Base-by-base conservation (phyloP, 768 basidiomycete species). In the Clavaria fumosa region DNA sequence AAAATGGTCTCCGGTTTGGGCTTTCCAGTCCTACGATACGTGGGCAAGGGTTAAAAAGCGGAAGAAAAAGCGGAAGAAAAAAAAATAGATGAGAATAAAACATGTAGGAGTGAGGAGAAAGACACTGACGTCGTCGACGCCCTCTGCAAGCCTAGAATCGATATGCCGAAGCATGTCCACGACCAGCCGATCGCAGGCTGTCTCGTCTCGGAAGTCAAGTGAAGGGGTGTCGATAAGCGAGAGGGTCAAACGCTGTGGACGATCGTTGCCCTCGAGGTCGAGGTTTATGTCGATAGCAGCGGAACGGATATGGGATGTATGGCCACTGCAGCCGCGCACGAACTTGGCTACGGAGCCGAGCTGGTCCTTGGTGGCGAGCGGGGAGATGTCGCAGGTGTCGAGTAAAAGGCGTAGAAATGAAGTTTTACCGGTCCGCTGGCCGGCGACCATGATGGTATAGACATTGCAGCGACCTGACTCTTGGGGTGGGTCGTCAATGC, bases 401-500 rank as follows among this genome's bases (percentile, higher is more conserved):
- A 86, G 71, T 46, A 89, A 67, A 50, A 86, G 78, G 40, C 82
- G 74, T 52, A 86, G 76, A 52, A 89, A 81, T 43, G 81, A 78
- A 17, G 83, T 84, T 69, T 89, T 89, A 59, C 81, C 74, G 68
- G 62, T 60, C 59, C 58, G 58, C 60, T 53, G 58, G 36, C 83
- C 83, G 41, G 82, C 83, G 51, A 83, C 81, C 62, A 86, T 78
- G 56, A 86, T 62, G 48, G 77, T 76, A 62, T 42, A 45, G 17
- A 23, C 34, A 21, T n/a, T 24, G 14, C 31, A 26, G 31, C 40
- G 31, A 20, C 18, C 31, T 34, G 14, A 50, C 51, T 4, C 3
- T 14, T 23, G 35, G 17, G 17, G 10, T n/a, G 35, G 22, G 15
- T 22, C 21, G 15, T 24, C 20, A 24, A 24, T 19, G 6, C 4